Evolutionary conservation across 1,284 basidiomycete genomes (phyloP).

Genomic region (Cryptococcus sp.): DNA sequence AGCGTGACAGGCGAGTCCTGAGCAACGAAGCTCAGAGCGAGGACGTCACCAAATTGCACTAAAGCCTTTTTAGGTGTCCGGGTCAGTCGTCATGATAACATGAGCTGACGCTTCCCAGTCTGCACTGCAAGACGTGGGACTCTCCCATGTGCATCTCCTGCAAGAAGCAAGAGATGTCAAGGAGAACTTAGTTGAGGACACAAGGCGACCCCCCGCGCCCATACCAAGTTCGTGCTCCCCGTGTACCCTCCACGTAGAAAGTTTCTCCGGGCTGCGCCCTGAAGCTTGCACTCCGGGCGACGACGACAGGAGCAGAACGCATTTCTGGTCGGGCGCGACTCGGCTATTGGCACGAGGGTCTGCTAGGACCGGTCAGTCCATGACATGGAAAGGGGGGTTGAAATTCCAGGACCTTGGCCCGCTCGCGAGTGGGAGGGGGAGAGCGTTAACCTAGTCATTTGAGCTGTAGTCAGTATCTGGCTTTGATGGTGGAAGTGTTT

Average conservation of each 20-base stretch:
- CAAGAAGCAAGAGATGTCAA: not conserved
- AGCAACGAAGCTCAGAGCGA: slow-evolving; percentile 5
- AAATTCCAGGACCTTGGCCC: slow-evolving; percentile 57
- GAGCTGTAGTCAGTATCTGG: not conserved
- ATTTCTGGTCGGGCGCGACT: slow-evolving; percentile 54
- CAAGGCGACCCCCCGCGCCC: slow-evolving; percentile 46
- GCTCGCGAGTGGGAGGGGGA: slow-evolving; percentile 45
- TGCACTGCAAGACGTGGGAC: not conserved
- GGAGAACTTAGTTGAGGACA: slow-evolving; percentile 16
- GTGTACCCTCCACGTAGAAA: slow-evolving; percentile 33
- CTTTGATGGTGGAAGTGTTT: not conserved
- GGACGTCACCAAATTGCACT: slow-evolving; percentile 57
- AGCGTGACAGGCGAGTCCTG: slow-evolving; percentile 7
- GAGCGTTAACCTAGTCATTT: not conserved
- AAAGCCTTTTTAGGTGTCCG: slow-evolving; percentile 44
- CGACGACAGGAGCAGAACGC: slow-evolving; percentile 29
- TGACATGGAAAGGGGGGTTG: slow-evolving; percentile 39
- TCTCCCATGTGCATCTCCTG: not conserved
- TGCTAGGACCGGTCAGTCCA: slow-evolving; percentile 42
- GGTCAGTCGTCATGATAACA: not conserved
- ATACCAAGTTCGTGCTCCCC: slow-evolving; percentile 40
- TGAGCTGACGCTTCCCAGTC: not conserved
- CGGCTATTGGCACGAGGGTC: slow-evolving; percentile 41
- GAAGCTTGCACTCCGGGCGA: not conserved
- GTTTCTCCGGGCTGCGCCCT: slow-evolving; percentile 38